These are phyloP conservation scores for Fusarium papillatum DNA, from an alignment of 2,329 filamentous ascomycete species.

Conservation along the genomic window DNA sequence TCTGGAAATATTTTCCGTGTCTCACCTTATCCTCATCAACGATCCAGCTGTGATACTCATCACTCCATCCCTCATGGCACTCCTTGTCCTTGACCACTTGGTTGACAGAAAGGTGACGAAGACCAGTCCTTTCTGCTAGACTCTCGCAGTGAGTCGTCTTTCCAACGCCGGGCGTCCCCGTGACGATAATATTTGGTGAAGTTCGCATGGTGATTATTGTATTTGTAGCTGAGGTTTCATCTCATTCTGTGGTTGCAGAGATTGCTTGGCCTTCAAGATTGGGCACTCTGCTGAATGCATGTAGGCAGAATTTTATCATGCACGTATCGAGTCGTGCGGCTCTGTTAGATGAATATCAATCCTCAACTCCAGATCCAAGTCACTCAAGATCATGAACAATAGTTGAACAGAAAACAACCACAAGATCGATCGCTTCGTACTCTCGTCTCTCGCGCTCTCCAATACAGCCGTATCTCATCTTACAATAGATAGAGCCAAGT, in stretches of 20 bases:
- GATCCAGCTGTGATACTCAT: constrained; percentile 88
- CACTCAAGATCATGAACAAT: not conserved
- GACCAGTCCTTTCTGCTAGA: constrained; percentile 80
- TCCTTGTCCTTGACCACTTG: constrained; percentile 89
- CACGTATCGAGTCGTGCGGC: constrained; percentile 31
- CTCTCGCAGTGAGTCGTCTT: constrained; percentile 94
- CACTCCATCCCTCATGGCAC: constrained; percentile 90
- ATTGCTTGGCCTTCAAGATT: constrained; percentile 31
- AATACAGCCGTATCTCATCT: constrained; percentile 44
- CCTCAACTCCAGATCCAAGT: not conserved
- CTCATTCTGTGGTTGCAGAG: constrained; percentile 34
- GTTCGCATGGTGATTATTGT: constrained; percentile 56
- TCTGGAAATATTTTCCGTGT: not conserved
- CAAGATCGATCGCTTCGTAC: constrained; percentile 38
- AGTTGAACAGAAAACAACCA: constrained; percentile 34
- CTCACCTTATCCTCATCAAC: constrained; percentile 95
- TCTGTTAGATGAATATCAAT: constrained; percentile 25
- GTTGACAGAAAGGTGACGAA: constrained; percentile 91
- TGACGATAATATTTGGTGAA: constrained; percentile 91
- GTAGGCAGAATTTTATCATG: constrained; percentile 25
- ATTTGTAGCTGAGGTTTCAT: constrained; percentile 1
- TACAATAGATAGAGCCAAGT: constrained; percentile 38
- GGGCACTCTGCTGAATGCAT: constrained; percentile 15
- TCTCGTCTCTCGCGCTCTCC: constrained; percentile 36
- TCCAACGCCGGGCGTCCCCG: constrained; percentile 94